Evolutionary conservation across 345 rosid species (phyloP), one percentile per base, ranked within the genome.

Genomic region (Anacardium occidentale): DNA sequence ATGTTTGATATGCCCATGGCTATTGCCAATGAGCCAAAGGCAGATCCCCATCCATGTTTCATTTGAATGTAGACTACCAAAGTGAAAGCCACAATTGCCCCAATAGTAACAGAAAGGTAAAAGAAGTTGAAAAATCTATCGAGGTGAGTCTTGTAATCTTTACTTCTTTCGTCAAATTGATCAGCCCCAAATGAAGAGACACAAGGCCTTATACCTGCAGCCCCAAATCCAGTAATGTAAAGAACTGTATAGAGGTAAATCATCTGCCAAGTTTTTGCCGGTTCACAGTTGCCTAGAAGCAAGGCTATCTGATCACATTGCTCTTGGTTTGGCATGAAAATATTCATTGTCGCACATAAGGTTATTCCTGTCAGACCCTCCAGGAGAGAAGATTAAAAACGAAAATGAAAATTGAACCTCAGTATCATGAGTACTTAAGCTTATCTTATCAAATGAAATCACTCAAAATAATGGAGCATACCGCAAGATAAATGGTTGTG

Each of bases 181-280:
- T 94, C 98, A 5, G 97, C 98, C 67, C 98, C 98, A 53, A 91
- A 94, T 4, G 98, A 94, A 18, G 98, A 94, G 65, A 94, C 96
- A 63, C 98, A 94, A 10, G 98, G 98, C 62, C 98, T 84, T 73
- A 94, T 94, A 7, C 97, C 98, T 0, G 98, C 94, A 15, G 98
- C 97, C 37, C 98, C 97, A 1, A 94, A 87, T 51, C 87, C 98
- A 6, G 94, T 90, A 73, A 89, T 73, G 62, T 94, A 94, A 50
- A 94, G 97, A 66, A 90, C 90, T 0, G 85, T 74, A 47, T 88
- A 82, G 65, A 94, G 97, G 58, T 84, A 94, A 66, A 78, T 42
- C 89, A 87, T 90, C 77, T 94, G 98, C 97, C 96, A 94, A 17
- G 90, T 80, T 75, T 91, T 90, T 2, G 98, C 94, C 14, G 83